phyloP scores from a whole-genome alignment of 2,329 filamentous ascomycete species.

The Cladobotryum mycophilum region DNA sequence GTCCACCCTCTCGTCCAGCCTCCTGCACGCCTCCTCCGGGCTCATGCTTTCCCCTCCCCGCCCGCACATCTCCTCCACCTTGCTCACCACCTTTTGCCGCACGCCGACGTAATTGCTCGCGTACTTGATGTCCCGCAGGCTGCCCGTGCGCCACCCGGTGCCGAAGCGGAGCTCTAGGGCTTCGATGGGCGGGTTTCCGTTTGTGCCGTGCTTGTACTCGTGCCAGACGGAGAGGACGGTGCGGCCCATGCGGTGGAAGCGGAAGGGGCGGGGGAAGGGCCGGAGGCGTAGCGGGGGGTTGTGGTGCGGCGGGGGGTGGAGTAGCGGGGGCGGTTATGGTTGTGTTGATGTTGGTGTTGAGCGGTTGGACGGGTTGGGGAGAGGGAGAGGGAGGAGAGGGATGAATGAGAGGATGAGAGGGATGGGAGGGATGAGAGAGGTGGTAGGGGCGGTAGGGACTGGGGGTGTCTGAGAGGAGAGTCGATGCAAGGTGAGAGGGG shows the following conservation, averaged over 20 bases:
- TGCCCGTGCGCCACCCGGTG: constrained; percentile 17
- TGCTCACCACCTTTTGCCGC: constrained; percentile 16
- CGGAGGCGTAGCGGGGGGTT: constrained; percentile 14
- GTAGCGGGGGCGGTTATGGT: constrained; percentile 13
- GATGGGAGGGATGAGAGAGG: background rate
- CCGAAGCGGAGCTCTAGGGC: constrained; percentile 16
- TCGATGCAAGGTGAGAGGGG: too few relatives aligned
- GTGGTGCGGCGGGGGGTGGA: constrained; percentile 14
- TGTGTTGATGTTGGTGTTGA: background rate
- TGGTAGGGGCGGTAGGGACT: background rate
- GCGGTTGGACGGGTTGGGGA: constrained; percentile 12
- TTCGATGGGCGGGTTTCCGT: constrained; percentile 18
- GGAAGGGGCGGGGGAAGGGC: constrained; percentile 15
- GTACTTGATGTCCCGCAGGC: constrained; percentile 17
- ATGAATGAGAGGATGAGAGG: background rate
- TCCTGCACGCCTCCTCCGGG: constrained; percentile 10
- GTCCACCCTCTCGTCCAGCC: constrained; percentile 17
- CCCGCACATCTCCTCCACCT: constrained; percentile 16
- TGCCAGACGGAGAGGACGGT: constrained; percentile 18
- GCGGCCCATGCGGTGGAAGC: constrained; percentile 19
- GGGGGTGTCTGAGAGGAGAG: background rate
- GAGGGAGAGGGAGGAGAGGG: background rate
- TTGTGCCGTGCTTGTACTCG: constrained; percentile 18
- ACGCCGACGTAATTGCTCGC: constrained; percentile 21
- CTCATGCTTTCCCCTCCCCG: background rate